phyloP scores from a whole-genome alignment of 2,329 filamentous ascomycete genomes.

The Botrytis fabae region DNA sequence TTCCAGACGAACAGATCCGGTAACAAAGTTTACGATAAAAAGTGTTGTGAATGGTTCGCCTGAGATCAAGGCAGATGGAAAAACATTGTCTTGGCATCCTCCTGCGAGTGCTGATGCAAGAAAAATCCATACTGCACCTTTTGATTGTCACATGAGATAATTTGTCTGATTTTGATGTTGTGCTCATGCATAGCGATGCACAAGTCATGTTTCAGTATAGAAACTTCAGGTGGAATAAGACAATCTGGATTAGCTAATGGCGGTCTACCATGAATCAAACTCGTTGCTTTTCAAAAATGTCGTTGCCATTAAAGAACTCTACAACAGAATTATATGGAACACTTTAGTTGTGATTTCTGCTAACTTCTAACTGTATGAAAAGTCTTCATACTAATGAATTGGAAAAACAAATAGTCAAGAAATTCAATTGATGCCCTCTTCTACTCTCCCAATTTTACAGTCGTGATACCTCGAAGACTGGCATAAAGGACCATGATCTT shows the following conservation, averaged over 20 bases:
- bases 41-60: not conserved
- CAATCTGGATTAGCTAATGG: not conserved
- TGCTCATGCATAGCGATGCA: not conserved
- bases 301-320: not conserved
- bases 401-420: not conserved
- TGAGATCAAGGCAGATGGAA: not conserved
- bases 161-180: too few species aligned
- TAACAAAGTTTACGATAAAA: not conserved
- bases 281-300: not conserved
- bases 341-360: not conserved
- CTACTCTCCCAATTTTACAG: not conserved
- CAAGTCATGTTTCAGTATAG: too few species aligned
- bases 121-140: not conserved
- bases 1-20: not conserved
- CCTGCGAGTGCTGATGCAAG: not conserved
- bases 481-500: too few species aligned
- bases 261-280: not conserved
- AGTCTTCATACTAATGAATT: not conserved
- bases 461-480: too few species aligned
- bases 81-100: not conserved
- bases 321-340: fast-evolving
- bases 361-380: fast-evolving
- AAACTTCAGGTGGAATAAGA: not conserved
- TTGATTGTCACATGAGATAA: not conserved
- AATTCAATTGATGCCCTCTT: fast-evolving